Conservation (phyloP, 768 basidiomycete genomes). For the Russula sp. region DNA sequence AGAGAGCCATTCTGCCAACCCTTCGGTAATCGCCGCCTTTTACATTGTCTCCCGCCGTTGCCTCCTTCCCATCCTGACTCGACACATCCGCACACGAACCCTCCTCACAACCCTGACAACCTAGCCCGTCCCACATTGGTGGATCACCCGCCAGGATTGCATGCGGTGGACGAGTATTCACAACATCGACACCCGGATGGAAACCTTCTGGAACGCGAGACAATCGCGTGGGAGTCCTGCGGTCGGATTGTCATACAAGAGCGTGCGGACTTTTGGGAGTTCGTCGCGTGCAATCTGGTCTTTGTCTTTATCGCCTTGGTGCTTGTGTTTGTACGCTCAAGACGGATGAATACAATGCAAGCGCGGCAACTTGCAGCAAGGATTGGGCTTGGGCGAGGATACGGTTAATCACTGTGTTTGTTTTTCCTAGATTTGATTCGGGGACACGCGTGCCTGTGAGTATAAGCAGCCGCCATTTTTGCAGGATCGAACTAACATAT, state of each 20-base stretch:
- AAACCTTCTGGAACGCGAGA: constrained; percentile 39
- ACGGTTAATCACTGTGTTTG: constrained; percentile 11
- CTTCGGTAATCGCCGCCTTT: constrained; percentile 86
- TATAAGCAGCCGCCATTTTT: background rate
- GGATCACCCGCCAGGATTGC: background rate
- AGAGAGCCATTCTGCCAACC: constrained; percentile 89
- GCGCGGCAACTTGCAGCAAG: constrained; percentile 79
- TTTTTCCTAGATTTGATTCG: background rate
- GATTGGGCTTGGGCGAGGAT: constrained; percentile 53
- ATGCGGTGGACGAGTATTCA: constrained; percentile 12
- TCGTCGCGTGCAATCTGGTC: constrained; percentile 74
- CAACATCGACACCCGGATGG: constrained; percentile 12
- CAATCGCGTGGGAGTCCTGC: constrained; percentile 88
- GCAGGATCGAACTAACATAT: background rate
- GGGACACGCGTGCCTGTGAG: constrained; percentile 5
- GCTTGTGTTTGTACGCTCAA: constrained; percentile 61
- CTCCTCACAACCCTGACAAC: constrained; percentile 24
- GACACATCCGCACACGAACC: constrained; percentile 4
- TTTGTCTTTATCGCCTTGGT: constrained; percentile 60
- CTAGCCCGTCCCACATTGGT: constrained; percentile 7
- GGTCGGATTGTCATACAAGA: constrained; percentile 78
- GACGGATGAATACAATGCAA: constrained; percentile 61
- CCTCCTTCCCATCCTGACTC: constrained; percentile 9
- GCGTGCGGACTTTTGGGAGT: constrained; percentile 85
- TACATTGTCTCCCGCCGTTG: constrained; percentile 60